phyloP scores from a whole-genome alignment of 192 early-diverging fungal genomes.

The Coemansia sp. region DNA sequence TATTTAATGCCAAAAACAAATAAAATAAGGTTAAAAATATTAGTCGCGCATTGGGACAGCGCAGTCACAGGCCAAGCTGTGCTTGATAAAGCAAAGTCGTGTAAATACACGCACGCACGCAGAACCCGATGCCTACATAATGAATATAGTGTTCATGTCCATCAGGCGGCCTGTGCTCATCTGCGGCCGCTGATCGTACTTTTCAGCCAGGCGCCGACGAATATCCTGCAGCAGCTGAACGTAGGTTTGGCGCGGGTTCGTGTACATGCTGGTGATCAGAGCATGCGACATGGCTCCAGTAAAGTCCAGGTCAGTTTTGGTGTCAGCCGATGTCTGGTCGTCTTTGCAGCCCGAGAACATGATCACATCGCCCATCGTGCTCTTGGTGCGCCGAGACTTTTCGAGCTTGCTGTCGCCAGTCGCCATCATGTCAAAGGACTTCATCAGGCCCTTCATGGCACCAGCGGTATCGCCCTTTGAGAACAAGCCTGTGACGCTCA shows the following conservation, averaged over 20 bases:
- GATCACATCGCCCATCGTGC: constrained; percentile 67
- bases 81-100: too few relatives aligned
- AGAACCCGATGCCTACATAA: constrained; percentile 51
- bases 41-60: too few relatives aligned
- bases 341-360: constrained; percentile 86
- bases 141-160: constrained; percentile 67
- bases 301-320: constrained; percentile 56
- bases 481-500: constrained; percentile 33
- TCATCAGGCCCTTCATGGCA: constrained; percentile 41
- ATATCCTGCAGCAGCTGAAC: constrained; percentile 68
- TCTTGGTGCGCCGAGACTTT: constrained; percentile 39
- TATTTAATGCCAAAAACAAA: neutral
- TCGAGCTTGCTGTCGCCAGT: constrained; percentile 52
- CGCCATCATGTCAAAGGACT: constrained; percentile 42
- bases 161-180: constrained; percentile 66
- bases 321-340: constrained; percentile 80
- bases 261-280: constrained; percentile 60
- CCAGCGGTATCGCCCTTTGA: constrained; percentile 46
- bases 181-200: constrained; percentile 80
- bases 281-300: constrained; percentile 80
- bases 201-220: constrained; percentile 60
- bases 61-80: too few relatives aligned
- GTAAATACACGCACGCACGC: too few relatives aligned
- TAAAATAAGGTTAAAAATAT: neutral
- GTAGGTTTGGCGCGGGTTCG: constrained; percentile 65